phyloP scores from a whole-genome alignment of 208 protist species.

The Leishmania mexicana region DNA sequence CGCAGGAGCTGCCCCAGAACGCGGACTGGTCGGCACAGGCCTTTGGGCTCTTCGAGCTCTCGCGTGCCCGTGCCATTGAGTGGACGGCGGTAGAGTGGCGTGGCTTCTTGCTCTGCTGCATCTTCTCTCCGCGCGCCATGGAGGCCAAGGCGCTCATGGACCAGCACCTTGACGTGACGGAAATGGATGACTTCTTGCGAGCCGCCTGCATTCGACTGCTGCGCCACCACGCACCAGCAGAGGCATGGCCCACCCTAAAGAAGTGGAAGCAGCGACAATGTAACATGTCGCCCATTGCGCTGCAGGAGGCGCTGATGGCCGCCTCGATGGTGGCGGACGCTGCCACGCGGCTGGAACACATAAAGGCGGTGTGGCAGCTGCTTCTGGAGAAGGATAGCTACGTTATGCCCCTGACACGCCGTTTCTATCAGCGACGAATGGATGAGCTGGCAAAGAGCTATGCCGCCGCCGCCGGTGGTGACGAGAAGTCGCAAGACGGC shows the following conservation, averaged over 20 bases:
- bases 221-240: slow-evolving; percentile 71
- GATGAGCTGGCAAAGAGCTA: slow-evolving; percentile 33
- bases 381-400: slow-evolving; percentile 73
- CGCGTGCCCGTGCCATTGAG: slow-evolving; percentile 69
- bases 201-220: slow-evolving; percentile 78
- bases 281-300: slow-evolving; percentile 74
- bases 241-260: slow-evolving; percentile 40
- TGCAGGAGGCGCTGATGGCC: slow-evolving; percentile 87
- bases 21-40: slow-evolving; percentile 73
- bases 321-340: slow-evolving; percentile 42
- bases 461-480: not conserved
- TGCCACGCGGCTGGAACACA: slow-evolving; percentile 30
- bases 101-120: slow-evolving; percentile 84
- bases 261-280: slow-evolving; percentile 38
- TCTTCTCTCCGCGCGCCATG: slow-evolving; percentile 72
- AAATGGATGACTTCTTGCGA: slow-evolving; percentile 89
- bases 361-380: slow-evolving; percentile 52
- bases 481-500: not conserved
- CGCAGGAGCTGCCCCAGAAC: slow-evolving; percentile 70
- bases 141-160: slow-evolving; percentile 72
- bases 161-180: slow-evolving; percentile 31
- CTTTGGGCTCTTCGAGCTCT: slow-evolving; percentile 71
- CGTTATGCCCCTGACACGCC: slow-evolving; percentile 84
- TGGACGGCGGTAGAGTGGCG: slow-evolving; percentile 89
- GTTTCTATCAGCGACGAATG: slow-evolving; percentile 53